Percentiles rank a stretch among this genome's conserved stretches.
Conservation (phyloP, 805 yeast species). For the Pichia cabralensis region DNA sequence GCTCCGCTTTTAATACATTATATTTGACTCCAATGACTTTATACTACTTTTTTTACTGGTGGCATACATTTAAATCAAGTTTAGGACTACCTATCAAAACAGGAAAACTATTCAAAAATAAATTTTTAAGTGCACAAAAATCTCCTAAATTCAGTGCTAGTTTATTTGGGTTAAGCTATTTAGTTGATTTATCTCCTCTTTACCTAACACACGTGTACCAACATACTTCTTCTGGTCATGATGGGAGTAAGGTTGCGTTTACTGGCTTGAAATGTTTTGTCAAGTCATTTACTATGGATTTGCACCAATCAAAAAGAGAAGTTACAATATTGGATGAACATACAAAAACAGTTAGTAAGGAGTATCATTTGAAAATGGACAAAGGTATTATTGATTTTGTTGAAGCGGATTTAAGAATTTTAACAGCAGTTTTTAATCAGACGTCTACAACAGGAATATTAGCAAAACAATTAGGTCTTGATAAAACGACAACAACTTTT, state of each 20-base stretch:
- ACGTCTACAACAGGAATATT: constrained; percentile 34
- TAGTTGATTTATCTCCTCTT: constrained; percentile 61
- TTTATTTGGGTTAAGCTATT: constrained; percentile 69
- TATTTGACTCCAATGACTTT: constrained; percentile 69
- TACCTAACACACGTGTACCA: constrained; percentile 66
- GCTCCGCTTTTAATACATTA: constrained; percentile 49
- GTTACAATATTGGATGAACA: constrained; percentile 23
- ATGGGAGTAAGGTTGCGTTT: constrained; percentile 37
- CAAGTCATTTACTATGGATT: constrained; percentile 46
- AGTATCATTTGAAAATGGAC: constrained; percentile 49
- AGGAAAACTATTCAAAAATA: constrained; percentile 58
- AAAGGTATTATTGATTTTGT: constrained; percentile 63
- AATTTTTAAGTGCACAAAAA: constrained; percentile 18
- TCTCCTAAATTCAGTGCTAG: constrained; percentile 25
- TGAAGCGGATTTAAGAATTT: constrained; percentile 57
- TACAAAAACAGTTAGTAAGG: constrained; percentile 33
- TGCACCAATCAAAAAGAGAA: constrained; percentile 51
- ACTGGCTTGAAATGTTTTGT: constrained; percentile 66
- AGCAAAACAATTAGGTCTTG: constrained; percentile 25
- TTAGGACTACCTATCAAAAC: constrained; percentile 69
- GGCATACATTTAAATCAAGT: constrained; percentile 74
- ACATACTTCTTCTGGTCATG: constrained; percentile 30
- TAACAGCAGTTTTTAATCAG: constrained; percentile 57
- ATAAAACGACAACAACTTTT: constrained; percentile 9
- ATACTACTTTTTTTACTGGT: constrained; percentile 70